These are phyloP conservation scores for Phialemoniopsis sp. DNA, from an alignment of 2,329 filamentous ascomycete genomes.

Conservation along the genomic window DNA sequence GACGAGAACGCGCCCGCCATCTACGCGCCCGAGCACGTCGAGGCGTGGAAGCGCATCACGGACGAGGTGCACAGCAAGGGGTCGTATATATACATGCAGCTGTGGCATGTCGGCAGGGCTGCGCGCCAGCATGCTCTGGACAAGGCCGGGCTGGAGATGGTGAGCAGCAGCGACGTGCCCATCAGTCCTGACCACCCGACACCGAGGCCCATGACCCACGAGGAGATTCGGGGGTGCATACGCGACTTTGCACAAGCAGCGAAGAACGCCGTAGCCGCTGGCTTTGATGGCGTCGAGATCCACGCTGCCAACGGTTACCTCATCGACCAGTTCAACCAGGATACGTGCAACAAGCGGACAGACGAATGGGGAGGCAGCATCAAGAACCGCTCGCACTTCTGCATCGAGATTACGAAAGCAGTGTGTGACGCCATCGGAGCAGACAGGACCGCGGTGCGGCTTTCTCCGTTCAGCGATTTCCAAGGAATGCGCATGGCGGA, in stretches of 20 bases:
- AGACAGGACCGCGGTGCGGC: slow-evolving; percentile 43
- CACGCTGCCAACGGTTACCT: slow-evolving; percentile 35
- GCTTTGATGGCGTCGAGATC: slow-evolving; percentile 41
- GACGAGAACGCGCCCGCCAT: slow-evolving; percentile 51
- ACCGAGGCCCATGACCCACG: slow-evolving; percentile 33
- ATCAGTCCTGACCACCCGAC: slow-evolving; percentile 30
- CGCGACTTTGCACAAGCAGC: slow-evolving; percentile 22
- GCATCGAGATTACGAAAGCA: slow-evolving; percentile 47
- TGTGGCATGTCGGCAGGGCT: slow-evolving; percentile 41
- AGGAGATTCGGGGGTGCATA: slow-evolving; percentile 32
- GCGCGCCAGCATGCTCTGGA: slow-evolving; percentile 11
- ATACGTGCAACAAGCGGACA: slow-evolving; percentile 47
- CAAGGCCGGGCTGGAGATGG: slow-evolving; percentile 10
- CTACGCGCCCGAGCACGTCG: slow-evolving; percentile 47
- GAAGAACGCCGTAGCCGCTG: slow-evolving; percentile 46
- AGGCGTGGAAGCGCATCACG: slow-evolving; percentile 55
- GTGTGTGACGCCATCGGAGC: slow-evolving; percentile 45
- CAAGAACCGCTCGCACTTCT: slow-evolving; percentile 49
- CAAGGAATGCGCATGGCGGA: slow-evolving; percentile 56
- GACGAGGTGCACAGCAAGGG: slow-evolving; percentile 59
- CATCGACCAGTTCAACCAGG: slow-evolving; percentile 52
- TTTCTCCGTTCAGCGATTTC: slow-evolving; percentile 52
- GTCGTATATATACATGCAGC: slow-evolving; percentile 55
- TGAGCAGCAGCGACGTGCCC: slow-evolving; percentile 34
- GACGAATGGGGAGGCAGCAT: slow-evolving; percentile 51